Conservation (phyloP, 805 yeast species). For the Sugiyamaella qingdaonensis region DNA sequence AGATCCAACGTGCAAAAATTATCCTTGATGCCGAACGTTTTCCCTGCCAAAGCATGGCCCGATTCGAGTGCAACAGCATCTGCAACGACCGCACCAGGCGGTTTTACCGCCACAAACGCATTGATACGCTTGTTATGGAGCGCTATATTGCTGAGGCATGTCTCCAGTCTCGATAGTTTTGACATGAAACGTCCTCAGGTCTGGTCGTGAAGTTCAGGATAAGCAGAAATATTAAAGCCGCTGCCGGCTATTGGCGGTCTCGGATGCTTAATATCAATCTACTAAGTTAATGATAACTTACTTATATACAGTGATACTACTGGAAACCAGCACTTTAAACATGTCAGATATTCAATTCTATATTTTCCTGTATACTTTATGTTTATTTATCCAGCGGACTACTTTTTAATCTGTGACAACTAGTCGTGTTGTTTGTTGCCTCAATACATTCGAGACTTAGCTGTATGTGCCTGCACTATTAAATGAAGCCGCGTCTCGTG, state of each 20-base stretch:
- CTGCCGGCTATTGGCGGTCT: not conserved
- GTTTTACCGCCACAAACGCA: slow-evolving; percentile 28
- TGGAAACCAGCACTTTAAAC: no score
- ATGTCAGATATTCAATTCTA: no score
- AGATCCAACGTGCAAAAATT: slow-evolving; percentile 64
- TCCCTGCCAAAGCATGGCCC: slow-evolving; percentile 25
- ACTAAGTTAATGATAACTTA: no score
- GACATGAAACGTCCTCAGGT: not conserved
- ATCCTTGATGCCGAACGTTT: slow-evolving; percentile 63
- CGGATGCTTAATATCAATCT: no score
- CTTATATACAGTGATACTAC: no score
- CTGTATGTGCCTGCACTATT: no score
- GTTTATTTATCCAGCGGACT: no score
- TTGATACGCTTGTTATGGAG: slow-evolving; percentile 26
- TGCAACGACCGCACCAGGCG: slow-evolving; percentile 13
- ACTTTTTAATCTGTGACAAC: no score
- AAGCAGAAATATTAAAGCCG: not conserved
- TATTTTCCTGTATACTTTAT: no score
- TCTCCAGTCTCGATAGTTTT: slow-evolving; percentile 10
- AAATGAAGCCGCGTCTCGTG: no score
- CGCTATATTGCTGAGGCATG: slow-evolving; percentile 26
- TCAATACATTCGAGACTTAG: no score
- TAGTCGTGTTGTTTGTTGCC: no score
- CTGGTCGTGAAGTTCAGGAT: not conserved
- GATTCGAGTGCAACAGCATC: slow-evolving; percentile 9